Evolutionary conservation across 1,139 yeast species (phyloP).

Genomic region (Diutina siamensis): DNA sequence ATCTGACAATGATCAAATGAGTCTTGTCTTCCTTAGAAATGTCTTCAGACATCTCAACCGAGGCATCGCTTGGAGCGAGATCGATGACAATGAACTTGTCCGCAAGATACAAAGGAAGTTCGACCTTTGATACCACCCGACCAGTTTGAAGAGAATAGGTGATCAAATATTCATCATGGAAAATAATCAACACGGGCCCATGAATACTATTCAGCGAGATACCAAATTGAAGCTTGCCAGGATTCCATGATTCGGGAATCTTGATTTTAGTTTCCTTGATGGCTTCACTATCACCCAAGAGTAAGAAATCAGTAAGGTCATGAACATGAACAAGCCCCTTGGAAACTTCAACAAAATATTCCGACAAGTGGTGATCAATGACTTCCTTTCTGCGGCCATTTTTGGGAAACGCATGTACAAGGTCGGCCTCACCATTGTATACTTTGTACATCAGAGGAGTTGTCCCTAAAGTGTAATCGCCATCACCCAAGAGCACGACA

Average conservation of each 20-base stretch:
- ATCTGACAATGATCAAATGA: slow-evolving; percentile 16
- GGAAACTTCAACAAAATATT: background rate
- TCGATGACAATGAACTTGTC: slow-evolving; percentile 13
- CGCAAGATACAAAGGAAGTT: background rate
- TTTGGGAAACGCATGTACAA: background rate
- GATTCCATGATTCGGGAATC: background rate
- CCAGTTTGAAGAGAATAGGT: background rate
- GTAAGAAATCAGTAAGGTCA: slow-evolving; percentile 21
- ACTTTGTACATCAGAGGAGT: background rate
- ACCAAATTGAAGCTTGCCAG: background rate
- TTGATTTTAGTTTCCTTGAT: slow-evolving; percentile 8
- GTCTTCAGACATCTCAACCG: slow-evolving; percentile 18
- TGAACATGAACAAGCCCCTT: background rate
- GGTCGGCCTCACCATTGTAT: background rate
- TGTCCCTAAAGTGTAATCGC: background rate
- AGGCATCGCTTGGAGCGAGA: slow-evolving; percentile 21
- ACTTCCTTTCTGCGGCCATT: background rate
- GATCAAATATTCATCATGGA: background rate
- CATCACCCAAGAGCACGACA: background rate
- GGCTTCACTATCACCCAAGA: slow-evolving; percentile 13
- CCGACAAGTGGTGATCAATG: background rate
- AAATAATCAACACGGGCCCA: background rate
- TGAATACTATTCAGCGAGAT: background rate
- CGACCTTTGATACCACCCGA: background rate
- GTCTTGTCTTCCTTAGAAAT: slow-evolving; percentile 20